Base-by-base conservation (phyloP, 202 grass and related monocot genomes). In the Setaria italica region DNA sequence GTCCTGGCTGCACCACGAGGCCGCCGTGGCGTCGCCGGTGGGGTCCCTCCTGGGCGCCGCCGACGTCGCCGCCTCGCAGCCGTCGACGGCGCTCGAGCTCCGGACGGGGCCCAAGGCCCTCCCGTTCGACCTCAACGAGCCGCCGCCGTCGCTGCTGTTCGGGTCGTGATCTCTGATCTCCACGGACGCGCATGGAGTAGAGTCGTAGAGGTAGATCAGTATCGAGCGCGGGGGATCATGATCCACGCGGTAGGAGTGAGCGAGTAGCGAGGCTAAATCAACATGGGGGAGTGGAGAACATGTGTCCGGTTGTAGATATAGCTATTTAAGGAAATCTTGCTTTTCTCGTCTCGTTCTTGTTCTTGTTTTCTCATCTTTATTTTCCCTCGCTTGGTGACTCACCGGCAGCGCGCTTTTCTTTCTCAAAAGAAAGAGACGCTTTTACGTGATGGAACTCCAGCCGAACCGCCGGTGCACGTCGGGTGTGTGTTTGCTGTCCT, bases 51-150 rank as follows among this genome's bases (percentile, higher is more conserved):
- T 43, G 6, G 43, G 2, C 30, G 73, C 7, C 4, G 84, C 35
- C 17, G 89, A 85, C 30, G 15, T 50, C 39, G 58, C 70, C 2
- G 67, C 85, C 30, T 48, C 83, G 62, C 76, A 72, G 59, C 93
- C 93, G 37, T 95, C 93, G 25, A 95, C 93, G 19, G 88, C 67
- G 46, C 80, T 95, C n/a, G 93, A 90, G 49, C 89, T 95, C 34
- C 80, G 90, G 57, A 85, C 88, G 2, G 86, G 86, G 9, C 86
- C 83, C 19, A 83, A 54, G 42, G 48, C 46, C 6, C 90, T 89
- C 33, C 86, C 87, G 37, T 95, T 95, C 76, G 93, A 95, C 82
- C 93, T 95, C 77, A 95, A 95, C 90, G 81, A 92, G 75, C 93
- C 88, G 25, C 93, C 88, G 25, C 82, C 92, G 13, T 84, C 93